Conservation (phyloP, 2,329 filamentous ascomycete species). For the Pseudogymnoascus sp. region DNA sequence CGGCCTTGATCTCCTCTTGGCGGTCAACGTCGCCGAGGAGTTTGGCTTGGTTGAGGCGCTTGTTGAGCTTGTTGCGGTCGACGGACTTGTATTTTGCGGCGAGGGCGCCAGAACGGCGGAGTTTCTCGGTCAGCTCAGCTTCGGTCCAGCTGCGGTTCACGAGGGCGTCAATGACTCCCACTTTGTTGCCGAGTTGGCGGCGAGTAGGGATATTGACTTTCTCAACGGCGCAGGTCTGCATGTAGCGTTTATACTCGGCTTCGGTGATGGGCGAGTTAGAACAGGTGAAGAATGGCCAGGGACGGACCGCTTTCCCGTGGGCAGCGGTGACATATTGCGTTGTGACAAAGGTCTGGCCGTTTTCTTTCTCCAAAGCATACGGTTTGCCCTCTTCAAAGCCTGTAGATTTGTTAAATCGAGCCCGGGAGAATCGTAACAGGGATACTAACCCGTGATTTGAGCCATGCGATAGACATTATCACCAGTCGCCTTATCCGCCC, state of each 20-base stretch:
- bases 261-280: conserved; percentile 83
- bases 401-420: conserved; percentile 31
- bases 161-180: conserved; percentile 70
- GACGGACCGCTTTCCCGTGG: conserved; percentile 73
- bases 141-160: conserved; percentile 77
- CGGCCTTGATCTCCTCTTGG: conserved; percentile 46
- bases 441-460: conserved; percentile 65
- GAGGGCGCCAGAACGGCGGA: conserved; percentile 62
- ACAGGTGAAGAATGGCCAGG: conserved; percentile 85
- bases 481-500: conserved; percentile 63
- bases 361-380: conserved; percentile 69
- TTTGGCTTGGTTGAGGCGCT: conserved; percentile 58
- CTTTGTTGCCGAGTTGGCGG: conserved; percentile 59
- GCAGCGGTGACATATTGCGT: conserved; percentile 77
- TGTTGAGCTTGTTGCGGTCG: conserved; percentile 59
- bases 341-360: conserved; percentile 70
- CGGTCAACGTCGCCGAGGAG: conserved; percentile 53
- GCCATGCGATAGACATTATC: conserved; percentile 80
- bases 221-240: conserved; percentile 64
- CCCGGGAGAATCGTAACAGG: not conserved
- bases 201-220: conserved; percentile 67
- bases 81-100: conserved; percentile 58
- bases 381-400: conserved; percentile 71
- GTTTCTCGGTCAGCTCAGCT: conserved; percentile 70
- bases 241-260: conserved; percentile 73